Conservation (phyloP, 2,329 filamentous ascomycete genomes). For the Botrytis porri region DNA sequence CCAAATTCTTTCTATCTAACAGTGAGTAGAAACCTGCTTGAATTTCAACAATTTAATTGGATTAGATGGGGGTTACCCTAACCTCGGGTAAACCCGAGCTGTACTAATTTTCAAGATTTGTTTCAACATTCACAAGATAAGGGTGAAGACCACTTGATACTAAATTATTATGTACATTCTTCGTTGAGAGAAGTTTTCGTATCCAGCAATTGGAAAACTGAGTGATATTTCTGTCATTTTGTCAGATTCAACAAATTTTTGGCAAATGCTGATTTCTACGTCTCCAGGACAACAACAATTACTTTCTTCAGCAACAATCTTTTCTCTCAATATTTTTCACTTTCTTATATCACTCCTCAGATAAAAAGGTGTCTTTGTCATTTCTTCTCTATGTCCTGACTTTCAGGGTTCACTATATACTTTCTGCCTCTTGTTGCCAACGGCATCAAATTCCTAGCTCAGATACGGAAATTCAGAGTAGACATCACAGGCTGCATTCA, state of each 20-base stretch:
- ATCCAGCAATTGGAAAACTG: background rate
- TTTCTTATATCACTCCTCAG: background rate
- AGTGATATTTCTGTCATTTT: background rate
- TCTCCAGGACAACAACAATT: background rate
- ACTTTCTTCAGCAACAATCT: background rate
- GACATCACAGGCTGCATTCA: background rate
- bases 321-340: no score
- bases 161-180: no score
- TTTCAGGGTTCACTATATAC: background rate
- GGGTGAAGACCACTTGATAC: no score
- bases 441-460: background rate
- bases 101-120: background rate
- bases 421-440: background rate
- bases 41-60: background rate
- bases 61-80: background rate
- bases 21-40: background rate
- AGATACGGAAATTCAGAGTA: background rate
- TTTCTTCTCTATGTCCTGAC: background rate
- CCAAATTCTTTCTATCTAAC: background rate
- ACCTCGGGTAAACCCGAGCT: background rate
- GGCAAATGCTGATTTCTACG: no score
- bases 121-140: background rate
- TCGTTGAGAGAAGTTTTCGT: background rate
- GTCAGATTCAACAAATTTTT: background rate
- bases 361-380: fast-evolving